Conservation (phyloP, 2,329 filamentous ascomycete genomes). For the Cytospora mali region DNA sequence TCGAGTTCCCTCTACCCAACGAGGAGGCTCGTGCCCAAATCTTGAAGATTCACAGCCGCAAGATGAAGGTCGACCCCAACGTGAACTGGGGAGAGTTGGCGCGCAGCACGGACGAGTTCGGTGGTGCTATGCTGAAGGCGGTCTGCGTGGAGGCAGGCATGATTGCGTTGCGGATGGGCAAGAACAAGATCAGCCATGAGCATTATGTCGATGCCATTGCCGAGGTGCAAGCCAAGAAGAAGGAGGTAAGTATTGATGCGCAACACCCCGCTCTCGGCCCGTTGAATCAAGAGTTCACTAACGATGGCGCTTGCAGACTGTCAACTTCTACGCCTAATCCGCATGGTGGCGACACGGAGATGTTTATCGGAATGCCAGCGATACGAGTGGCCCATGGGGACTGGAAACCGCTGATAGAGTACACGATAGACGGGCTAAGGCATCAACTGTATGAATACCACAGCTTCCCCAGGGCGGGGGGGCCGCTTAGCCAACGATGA, state of each 20-base stretch:
- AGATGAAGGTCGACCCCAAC: slow-evolving; percentile 92
- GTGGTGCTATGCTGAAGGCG: slow-evolving; percentile 95
- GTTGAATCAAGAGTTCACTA: neutral
- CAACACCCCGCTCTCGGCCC: neutral
- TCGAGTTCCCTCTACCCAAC: slow-evolving; percentile 96
- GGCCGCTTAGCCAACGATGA: neutral
- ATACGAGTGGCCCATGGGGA: neutral
- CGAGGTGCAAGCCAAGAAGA: slow-evolving; percentile 95
- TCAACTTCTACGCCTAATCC: slow-evolving; percentile 58
- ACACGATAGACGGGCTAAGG: slow-evolving; percentile 7
- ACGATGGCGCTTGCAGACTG: slow-evolving; percentile 46
- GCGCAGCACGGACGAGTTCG: slow-evolving; percentile 96
- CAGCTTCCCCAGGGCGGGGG: neutral
- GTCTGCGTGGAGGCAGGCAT: slow-evolving; percentile 99
- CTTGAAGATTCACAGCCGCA: slow-evolving; percentile 93
- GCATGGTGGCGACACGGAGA: slow-evolving; percentile 15
- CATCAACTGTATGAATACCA: slow-evolving; percentile 12
- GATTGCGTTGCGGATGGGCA: slow-evolving; percentile 93
- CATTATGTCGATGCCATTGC: slow-evolving; percentile 98
- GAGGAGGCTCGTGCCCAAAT: slow-evolving; percentile 98
- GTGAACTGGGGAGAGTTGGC: slow-evolving; percentile 98
- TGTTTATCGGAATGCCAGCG: neutral
- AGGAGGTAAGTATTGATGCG: slow-evolving; percentile 62
- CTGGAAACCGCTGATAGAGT: slow-evolving; percentile 10
- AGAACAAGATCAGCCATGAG: slow-evolving; percentile 96